phyloP scores from a whole-genome alignment of 768 basidiomycete species.

The Imleria badia region DNA sequence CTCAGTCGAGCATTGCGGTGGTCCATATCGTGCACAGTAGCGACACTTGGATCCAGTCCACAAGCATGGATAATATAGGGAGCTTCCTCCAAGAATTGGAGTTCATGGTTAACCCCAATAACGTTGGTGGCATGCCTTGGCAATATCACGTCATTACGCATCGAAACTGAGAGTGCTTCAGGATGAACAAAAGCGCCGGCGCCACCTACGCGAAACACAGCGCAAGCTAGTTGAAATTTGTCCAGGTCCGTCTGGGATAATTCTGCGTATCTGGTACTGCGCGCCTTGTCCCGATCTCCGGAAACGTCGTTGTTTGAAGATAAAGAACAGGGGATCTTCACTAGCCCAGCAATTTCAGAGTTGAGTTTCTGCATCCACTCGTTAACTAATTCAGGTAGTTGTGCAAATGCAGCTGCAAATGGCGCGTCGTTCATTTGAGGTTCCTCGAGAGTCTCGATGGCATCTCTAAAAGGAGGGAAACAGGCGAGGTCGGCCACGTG shows the following conservation, averaged over 20 bases:
- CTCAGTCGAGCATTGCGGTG: slow-evolving; percentile 11
- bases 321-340: slow-evolving; percentile 9
- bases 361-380: slow-evolving; percentile 10
- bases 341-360: slow-evolving; percentile 4
- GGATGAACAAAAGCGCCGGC: neutral
- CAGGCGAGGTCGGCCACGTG: slow-evolving; percentile 12
- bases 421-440: neutral
- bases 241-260: neutral
- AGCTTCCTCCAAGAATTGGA: slow-evolving; percentile 11
- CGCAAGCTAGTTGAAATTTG: slow-evolving; percentile 11
- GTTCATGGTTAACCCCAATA: neutral
- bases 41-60: slow-evolving; percentile 11
- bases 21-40: slow-evolving; percentile 11
- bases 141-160: neutral
- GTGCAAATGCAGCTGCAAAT: slow-evolving; percentile 14
- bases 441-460: slow-evolving; percentile 5
- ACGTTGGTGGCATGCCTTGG: neutral
- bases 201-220: slow-evolving; percentile 5
- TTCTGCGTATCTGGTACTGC: neutral
- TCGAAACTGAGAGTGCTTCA: slow-evolving; percentile 1
- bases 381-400: slow-evolving; percentile 7
- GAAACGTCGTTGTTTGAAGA: neutral
- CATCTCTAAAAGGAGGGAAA: slow-evolving; percentile 11
- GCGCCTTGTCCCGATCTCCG: neutral
- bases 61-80: slow-evolving; percentile 10